Conservation (phyloP, 2,329 filamentous ascomycete genomes). For the Penicillium hordei region DNA sequence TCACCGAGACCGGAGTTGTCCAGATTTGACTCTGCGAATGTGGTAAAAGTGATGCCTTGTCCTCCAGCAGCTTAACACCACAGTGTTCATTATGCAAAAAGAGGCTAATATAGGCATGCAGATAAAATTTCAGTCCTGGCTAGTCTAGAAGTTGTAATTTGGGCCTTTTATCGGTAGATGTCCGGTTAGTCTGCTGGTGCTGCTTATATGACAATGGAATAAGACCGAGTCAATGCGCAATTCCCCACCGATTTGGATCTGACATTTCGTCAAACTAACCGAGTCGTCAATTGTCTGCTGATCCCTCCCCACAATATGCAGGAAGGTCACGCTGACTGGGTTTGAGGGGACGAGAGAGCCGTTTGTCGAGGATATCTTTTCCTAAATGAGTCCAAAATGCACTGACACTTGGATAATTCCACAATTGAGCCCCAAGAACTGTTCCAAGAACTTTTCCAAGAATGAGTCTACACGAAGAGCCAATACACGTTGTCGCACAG, state of each 20-base stretch:
- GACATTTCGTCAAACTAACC: slow-evolving; percentile 13
- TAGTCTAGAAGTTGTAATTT: slow-evolving; percentile 1
- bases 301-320: slow-evolving; percentile 10
- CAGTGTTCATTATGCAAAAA: slow-evolving; percentile 3
- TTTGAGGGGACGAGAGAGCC: background rate
- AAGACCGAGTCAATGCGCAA: slow-evolving; percentile 5
- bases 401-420: background rate
- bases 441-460: background rate
- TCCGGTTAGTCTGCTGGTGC: background rate
- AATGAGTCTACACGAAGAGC: background rate
- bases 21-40: background rate
- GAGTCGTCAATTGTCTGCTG: slow-evolving; percentile 16
- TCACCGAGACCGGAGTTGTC: slow-evolving; percentile 9
- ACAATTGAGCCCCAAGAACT: background rate
- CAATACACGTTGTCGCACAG: background rate
- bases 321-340: background rate
- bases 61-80: slow-evolving; percentile 2
- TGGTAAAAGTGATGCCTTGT: background rate
- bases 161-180: background rate
- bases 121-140: background rate
- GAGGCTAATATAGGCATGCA: background rate
- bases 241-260: background rate
- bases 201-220: slow-evolving; percentile 3
- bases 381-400: background rate
- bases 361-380: background rate